Percentiles rank a stretch among this genome's conserved stretches.
Conservation (phyloP, 331 rosid genomes). For the Malus hybrid region DNA sequence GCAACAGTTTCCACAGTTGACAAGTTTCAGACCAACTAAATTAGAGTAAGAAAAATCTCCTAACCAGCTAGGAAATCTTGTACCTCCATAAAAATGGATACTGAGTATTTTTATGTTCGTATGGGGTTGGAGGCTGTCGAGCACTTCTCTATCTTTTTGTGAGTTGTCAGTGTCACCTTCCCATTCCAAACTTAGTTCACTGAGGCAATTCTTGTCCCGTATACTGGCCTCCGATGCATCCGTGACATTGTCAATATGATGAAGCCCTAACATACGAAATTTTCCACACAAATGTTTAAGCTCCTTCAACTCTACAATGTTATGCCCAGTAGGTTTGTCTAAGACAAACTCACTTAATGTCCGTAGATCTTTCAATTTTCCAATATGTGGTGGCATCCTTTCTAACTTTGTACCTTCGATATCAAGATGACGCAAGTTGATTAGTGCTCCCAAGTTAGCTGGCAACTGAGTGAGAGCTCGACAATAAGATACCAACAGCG, state of each 20-base stretch:
- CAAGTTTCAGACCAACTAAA: neutral
- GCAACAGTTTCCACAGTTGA: neutral
- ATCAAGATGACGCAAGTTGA: slow-evolving; percentile 9
- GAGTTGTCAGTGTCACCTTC: neutral
- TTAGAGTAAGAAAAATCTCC: neutral
- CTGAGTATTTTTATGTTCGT: slow-evolving; percentile 15
- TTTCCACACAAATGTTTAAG: neutral
- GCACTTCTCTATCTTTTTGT: neutral
- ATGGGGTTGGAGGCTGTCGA: neutral
- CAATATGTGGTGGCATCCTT: slow-evolving; percentile 1
- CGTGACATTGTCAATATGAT: neutral
- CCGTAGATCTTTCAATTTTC: neutral
- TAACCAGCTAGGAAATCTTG: neutral
- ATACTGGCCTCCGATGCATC: neutral
- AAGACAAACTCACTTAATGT: neutral
- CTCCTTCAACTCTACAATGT: neutral
- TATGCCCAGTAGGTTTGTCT: neutral
- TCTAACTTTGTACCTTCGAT: neutral
- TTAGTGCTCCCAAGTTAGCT: neutral
- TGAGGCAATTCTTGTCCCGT: neutral
- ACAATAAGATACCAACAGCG: neutral
- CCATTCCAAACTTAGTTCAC: neutral
- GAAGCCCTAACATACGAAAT: neutral
- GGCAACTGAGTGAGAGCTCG: neutral
- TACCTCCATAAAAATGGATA: neutral